Percentiles rank a stretch among this genome's conserved stretches.
These are phyloP conservation scores for Penicillium sp. DNA, from an alignment of 2,329 filamentous ascomycete genomes.

Conservation along the genomic window DNA sequence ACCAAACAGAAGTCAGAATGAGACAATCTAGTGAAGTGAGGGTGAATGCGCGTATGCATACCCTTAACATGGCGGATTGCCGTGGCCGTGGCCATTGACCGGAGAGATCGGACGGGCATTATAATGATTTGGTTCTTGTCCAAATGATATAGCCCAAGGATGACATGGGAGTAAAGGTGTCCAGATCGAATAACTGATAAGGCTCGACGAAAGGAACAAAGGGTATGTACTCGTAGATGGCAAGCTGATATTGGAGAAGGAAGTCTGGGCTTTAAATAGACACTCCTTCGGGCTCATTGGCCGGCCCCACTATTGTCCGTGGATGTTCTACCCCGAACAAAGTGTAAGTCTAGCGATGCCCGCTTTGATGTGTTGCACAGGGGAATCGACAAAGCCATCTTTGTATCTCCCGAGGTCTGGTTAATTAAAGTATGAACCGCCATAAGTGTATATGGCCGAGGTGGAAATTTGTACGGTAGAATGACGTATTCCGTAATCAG, in stretches of 20 bases:
- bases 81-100: conserved; percentile 37
- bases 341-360: no score
- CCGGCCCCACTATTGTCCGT: background rate
- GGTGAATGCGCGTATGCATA: conserved; percentile 21
- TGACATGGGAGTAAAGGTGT: conserved; percentile 20
- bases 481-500: no score
- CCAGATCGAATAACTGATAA: background rate
- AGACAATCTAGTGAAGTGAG: background rate
- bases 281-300: background rate
- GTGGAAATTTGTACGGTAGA: no score
- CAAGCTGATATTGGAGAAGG: background rate
- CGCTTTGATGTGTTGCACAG: no score
- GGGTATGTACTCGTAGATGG: background rate
- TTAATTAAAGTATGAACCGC: no score
- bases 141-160: background rate
- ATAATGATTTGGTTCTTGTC: conserved; percentile 12
- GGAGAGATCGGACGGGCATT: conserved; percentile 39
- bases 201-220: background rate
- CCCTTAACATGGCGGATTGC: conserved; percentile 42
- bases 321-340: no score
- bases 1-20: conserved; percentile 1
- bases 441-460: no score
- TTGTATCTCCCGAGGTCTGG: no score
- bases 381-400: no score
- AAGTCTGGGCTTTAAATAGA: background rate